Evolutionary conservation across 2,329 filamentous ascomycete species (phyloP).

Genomic region (Aspergillus alliaceus): DNA sequence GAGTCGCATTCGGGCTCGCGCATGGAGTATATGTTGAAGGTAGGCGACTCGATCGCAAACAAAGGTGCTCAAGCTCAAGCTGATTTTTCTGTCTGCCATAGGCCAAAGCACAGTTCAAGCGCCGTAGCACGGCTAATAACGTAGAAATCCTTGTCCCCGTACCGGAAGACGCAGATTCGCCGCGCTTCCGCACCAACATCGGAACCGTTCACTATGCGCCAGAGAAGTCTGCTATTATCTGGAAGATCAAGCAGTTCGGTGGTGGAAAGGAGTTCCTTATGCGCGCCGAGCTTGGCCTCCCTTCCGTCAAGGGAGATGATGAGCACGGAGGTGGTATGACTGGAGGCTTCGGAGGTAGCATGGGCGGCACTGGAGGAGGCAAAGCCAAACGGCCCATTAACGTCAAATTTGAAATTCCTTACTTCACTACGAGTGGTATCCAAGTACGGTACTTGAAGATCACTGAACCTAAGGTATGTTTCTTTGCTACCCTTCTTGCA

Average conservation of each 20-base stretch:
- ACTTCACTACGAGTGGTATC: conserved; percentile 99
- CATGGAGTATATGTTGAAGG: conserved; percentile 98
- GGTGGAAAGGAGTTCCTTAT: conserved; percentile 98
- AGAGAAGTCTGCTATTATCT: conserved; percentile 95
- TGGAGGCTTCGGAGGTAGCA: conserved; percentile 92
- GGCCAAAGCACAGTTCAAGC: conserved; percentile 96
- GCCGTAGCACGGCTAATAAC: conserved; percentile 95
- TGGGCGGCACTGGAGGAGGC: conserved; percentile 81
- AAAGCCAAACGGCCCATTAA: conserved; percentile 97
- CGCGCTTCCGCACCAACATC: conserved; percentile 95
- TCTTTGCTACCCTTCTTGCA: background rate
- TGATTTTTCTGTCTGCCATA: conserved; percentile 22
- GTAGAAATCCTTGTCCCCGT: conserved; percentile 97
- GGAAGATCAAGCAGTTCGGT: conserved; percentile 99
- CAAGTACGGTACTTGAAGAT: conserved; percentile 99
- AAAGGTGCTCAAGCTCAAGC: background rate
- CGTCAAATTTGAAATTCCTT: conserved; percentile 99
- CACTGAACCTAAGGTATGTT: conserved; percentile 91
- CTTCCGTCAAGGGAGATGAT: conserved; percentile 91
- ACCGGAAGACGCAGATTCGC: conserved; percentile 93
- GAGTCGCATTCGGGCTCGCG: conserved; percentile 92
- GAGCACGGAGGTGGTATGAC: conserved; percentile 97
- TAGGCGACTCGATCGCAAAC: conserved; percentile 26
- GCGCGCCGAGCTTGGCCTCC: conserved; percentile 92
- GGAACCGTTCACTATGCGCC: conserved; percentile 96